Evolutionary conservation across 2,329 filamentous ascomycete species (phyloP), one percentile per base, ranked within the genome.

Genomic region (Colletotrichum theobromicola): DNA sequence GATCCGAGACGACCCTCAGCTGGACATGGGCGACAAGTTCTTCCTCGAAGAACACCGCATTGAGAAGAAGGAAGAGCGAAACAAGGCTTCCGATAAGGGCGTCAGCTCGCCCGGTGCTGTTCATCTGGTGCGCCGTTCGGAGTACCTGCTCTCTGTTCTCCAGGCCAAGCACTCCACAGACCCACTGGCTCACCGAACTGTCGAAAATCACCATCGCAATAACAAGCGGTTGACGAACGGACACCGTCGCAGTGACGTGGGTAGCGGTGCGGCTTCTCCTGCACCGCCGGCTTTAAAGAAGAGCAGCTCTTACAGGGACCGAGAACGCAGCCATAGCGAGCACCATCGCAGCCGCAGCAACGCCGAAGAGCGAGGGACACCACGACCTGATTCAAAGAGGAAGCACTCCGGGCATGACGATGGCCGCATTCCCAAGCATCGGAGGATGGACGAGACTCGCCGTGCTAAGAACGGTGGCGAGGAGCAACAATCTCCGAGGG

Each of bases 41-140:
- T 99, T 98, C 86, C 87, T 99, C 2, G 97, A 99, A 82, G 97
- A 99, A 83, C 96, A 98, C 83, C 94, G 96, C n/a, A 96, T 98
- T 21, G 97, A 98, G 83, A 97, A 97, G 86, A 98, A 98, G 83
- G 96, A 97, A 80, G 95, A 98, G 83, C 93, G 97, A 42, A 94
- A 89, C 80, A 95, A 95, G 80, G 91, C 87, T 18, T 93, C 95
- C 21, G 94, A 93, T 71, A 95, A 95, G 79, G 93, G 93, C 76
- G 94, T 94, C 42, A 97, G 98, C 80, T 98, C 96, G 4, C 97
- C 97, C 5, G 97, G 97, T n/a, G 96, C 97, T 26, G 97, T 99
- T 32, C 97, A 99, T 82, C 92, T 99, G 58, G 96, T 98, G 68
- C 95, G 97, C 62, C 94, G 97, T 74, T 94, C 96, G 12, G 97